A percentile compares a stretch with the other conserved stretches of the same genome.
These are phyloP conservation scores for Cicer chorassanicum DNA, from an alignment of 306 rosid genomes.

Conservation along the genomic window DNA sequence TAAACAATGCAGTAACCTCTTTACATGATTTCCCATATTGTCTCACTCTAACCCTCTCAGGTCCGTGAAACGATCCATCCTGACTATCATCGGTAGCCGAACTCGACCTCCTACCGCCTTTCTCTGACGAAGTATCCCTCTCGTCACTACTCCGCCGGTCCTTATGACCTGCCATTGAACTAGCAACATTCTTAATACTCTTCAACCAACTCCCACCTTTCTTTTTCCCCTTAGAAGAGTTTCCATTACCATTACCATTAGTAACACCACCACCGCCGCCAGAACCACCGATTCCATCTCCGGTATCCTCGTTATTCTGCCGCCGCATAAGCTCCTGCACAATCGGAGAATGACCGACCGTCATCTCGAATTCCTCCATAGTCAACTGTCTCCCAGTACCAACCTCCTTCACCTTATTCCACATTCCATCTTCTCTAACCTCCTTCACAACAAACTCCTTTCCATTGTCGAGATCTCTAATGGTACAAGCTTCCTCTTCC, in stretches of 20 bases:
- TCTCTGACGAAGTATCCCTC: constrained; percentile 89
- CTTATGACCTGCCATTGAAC: constrained; percentile 66
- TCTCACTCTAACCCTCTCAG: constrained; percentile 83
- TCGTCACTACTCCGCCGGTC: constrained; percentile 91
- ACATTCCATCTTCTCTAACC: constrained; percentile 76
- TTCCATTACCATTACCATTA: constrained; percentile 43
- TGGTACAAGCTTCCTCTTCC: constrained; percentile 59
- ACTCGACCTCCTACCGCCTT: constrained; percentile 91
- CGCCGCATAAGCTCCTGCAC: constrained; percentile 96
- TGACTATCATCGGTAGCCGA: constrained; percentile 98
- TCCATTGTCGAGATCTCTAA: constrained; percentile 92
- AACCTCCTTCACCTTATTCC: constrained; percentile 82
- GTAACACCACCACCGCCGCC: constrained; percentile 44
- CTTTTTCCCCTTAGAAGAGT: constrained; percentile 70
- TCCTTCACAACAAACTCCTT: constrained; percentile 93
- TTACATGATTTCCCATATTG: constrained; percentile 89
- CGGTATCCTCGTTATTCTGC: constrained; percentile 69
- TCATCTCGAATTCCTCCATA: constrained; percentile 95
- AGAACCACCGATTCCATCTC: not conserved
- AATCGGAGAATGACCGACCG: constrained; percentile 94
- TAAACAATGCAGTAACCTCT: constrained; percentile 76
- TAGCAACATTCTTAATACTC: constrained; percentile 78
- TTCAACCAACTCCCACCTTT: constrained; percentile 83
- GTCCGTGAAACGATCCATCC: constrained; percentile 80
- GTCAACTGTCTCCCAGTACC: constrained; percentile 93